These are phyloP conservation scores for Schizonepeta tenuifolia DNA, from an alignment of 257 asterid species.

Conservation along the genomic window DNA sequence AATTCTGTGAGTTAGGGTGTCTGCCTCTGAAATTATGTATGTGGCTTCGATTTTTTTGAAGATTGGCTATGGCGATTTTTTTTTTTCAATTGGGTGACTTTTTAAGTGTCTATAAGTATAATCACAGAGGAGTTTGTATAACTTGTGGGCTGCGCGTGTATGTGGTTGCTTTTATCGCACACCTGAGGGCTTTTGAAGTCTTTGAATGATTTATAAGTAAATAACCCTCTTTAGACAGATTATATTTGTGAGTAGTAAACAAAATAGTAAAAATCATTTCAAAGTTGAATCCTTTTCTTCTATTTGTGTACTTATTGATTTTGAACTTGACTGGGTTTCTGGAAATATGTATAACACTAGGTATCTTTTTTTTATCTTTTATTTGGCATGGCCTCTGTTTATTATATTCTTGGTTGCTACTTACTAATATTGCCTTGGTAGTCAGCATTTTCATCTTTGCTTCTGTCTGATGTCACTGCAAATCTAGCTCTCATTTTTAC, in stretches of 20 bases:
- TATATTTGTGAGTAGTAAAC: not conserved
- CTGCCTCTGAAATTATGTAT: not conserved
- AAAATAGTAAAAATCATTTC: not conserved
- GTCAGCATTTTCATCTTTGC: not conserved
- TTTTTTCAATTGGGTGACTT: not conserved
- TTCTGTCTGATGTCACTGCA: not conserved
- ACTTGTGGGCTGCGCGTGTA: not conserved
- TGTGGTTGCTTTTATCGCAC: not conserved
- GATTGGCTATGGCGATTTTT: not conserved
- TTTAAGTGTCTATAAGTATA: not conserved
- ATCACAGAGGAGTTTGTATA: not conserved
- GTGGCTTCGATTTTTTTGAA: not conserved
- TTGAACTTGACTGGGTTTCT: not conserved
- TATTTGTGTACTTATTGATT: not conserved
- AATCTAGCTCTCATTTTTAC: no score
- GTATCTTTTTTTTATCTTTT: not conserved
- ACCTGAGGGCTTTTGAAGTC: not conserved
- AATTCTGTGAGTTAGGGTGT: not conserved
- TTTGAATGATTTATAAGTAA: not conserved
- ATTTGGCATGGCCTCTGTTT: not conserved
- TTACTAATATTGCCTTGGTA: not conserved
- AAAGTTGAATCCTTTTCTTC: not conserved
- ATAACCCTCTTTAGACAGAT: not conserved
- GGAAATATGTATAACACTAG: not conserved
- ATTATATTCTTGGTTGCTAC: constrained; percentile 11